Base-by-base conservation (phyloP, 1,284 basidiomycete genomes). In the Cryptococcus floricola region DNA sequence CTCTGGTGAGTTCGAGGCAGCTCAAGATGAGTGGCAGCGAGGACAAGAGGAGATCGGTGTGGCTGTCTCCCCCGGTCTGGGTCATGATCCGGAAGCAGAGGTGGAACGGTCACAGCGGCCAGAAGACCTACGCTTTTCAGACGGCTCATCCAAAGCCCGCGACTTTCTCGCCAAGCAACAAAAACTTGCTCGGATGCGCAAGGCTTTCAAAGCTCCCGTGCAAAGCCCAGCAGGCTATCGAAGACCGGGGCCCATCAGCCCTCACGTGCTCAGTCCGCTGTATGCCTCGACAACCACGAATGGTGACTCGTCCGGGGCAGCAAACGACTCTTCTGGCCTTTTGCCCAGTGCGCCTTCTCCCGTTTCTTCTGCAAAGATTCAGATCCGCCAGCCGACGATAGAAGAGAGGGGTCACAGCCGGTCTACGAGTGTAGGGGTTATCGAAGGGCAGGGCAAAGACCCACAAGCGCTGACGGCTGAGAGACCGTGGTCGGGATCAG, bases 101-200 rank as follows among this genome's bases (percentile, higher is more conserved):
- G 18, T 23, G 27, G 45, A 23, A 5, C 19, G 9, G n/a, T 5
- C 41, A 42, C n/a, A 23, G 5, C 19, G 16, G 10, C 23, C 25
- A 27, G 31, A n/a, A 48, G 46, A 28, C 19, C 46, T 13, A 28
- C 23, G 34, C 5, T 13, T 39, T 18, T 50, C 52, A 12, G 25
- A 43, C 42, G 23, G 34, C 42, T 57, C 52, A 7, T 62, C 68
- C 0, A 66, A 64, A 16, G 70, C 71, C 6, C 54, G 73, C 31
- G 67, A 67, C 13, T 57, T 68, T 7, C 54, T 74, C 4, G 72
- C 67, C 2, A 66, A 67, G 48, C 72, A 74, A 52, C 73, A 74
- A 46, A 71, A 69, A 19, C 59, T 64, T 2, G 66, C 67, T 1
- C 53, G 60, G 25, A 73, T 69, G 1, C 58, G 64, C 38, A 57